phyloP scores from a whole-genome alignment of 345 rosid genomes.

The Anastatica hierochuntica region DNA sequence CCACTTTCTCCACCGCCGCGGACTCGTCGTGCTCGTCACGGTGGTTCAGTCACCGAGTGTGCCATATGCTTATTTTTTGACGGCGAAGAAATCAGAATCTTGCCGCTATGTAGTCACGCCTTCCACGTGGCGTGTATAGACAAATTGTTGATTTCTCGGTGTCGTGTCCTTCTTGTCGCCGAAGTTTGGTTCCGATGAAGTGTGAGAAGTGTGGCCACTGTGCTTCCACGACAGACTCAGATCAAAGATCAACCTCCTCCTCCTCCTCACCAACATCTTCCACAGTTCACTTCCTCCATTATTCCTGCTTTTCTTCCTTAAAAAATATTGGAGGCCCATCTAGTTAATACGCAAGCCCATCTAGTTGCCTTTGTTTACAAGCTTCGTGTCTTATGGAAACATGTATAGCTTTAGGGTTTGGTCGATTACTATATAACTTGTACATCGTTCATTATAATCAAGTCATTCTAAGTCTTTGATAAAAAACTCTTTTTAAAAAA shows the following conservation, averaged over 20 bases:
- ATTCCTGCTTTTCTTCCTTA: slow-evolving; percentile 21
- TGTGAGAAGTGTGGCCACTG: slow-evolving; percentile 21
- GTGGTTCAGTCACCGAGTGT: slow-evolving; percentile 36
- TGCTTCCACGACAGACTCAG: slow-evolving; percentile 10
- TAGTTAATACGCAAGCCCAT: too few relatives aligned
- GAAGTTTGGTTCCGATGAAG: slow-evolving; percentile 26
- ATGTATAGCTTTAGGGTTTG: too few relatives aligned
- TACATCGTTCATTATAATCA: too few relatives aligned
- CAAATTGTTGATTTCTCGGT: slow-evolving; percentile 46
- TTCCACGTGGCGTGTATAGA: slow-evolving; percentile 55
- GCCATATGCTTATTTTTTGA: slow-evolving; percentile 40
- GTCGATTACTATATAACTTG: too few relatives aligned
- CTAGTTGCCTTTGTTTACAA: too few relatives aligned
- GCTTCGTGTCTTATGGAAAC: too few relatives aligned
- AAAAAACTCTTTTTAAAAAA: too few relatives aligned
- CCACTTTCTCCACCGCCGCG: slow-evolving; percentile 29
- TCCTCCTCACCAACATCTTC: slow-evolving; percentile 1
- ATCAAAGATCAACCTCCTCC: slow-evolving; percentile 6
- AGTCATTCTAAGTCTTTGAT: too few relatives aligned
- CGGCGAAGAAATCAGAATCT: slow-evolving; percentile 47
- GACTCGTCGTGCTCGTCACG: neutral
- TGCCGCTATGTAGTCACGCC: slow-evolving; percentile 45
- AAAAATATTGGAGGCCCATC: too few relatives aligned
- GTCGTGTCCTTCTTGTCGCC: slow-evolving; percentile 61
- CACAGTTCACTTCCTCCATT: slow-evolving; percentile 9